Percentiles rank a stretch among this genome's conserved stretches.
phyloP scores from a whole-genome alignment of 2,329 filamentous ascomycete genomes.

The Chrysoporthe austroafricana region DNA sequence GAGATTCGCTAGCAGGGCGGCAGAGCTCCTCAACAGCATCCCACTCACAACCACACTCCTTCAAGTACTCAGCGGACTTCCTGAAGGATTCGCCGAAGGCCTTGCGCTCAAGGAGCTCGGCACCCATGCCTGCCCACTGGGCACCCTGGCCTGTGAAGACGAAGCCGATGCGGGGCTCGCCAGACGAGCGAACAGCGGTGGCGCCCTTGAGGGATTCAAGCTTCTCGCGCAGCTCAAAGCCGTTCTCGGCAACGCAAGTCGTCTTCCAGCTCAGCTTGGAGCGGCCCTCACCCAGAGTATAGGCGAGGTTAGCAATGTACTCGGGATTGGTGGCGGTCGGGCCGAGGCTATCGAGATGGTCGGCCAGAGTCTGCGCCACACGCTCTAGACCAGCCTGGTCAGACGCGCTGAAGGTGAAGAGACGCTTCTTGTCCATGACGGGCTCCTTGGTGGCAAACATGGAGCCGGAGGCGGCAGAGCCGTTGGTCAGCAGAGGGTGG shows the following conservation, averaged over 20 bases:
- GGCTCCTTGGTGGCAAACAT: constrained; percentile 20
- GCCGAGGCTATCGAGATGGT: constrained; percentile 43
- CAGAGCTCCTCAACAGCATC: constrained; percentile 33
- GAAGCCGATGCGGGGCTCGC: constrained; percentile 25
- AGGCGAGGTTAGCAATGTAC: constrained; percentile 49
- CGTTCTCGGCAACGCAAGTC: constrained; percentile 48
- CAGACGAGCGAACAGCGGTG: constrained; percentile 19
- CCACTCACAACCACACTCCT: constrained; percentile 23
- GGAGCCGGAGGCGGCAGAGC: constrained; percentile 6
- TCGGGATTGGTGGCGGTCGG: constrained; percentile 16
- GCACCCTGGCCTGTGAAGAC: constrained; percentile 28
- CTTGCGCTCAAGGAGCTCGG: constrained; percentile 32
- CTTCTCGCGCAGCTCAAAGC: constrained; percentile 48
- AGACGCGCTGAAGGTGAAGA: constrained; percentile 50
- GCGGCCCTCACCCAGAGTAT: constrained; percentile 44
- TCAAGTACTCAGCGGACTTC: constrained; percentile 18
- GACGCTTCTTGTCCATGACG: constrained; percentile 35
- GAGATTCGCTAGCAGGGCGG: constrained; percentile 27
- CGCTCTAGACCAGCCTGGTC: constrained; percentile 38
- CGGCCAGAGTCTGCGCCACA: constrained; percentile 40
- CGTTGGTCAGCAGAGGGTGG: constrained; percentile 22
- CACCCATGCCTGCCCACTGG: constrained; percentile 28
- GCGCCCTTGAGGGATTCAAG: constrained; percentile 33
- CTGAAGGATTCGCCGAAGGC: constrained; percentile 23
- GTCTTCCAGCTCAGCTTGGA: constrained; percentile 36